Base-by-base conservation (phyloP, 2,329 filamentous ascomycete genomes). In the Fusarium napiforme region DNA sequence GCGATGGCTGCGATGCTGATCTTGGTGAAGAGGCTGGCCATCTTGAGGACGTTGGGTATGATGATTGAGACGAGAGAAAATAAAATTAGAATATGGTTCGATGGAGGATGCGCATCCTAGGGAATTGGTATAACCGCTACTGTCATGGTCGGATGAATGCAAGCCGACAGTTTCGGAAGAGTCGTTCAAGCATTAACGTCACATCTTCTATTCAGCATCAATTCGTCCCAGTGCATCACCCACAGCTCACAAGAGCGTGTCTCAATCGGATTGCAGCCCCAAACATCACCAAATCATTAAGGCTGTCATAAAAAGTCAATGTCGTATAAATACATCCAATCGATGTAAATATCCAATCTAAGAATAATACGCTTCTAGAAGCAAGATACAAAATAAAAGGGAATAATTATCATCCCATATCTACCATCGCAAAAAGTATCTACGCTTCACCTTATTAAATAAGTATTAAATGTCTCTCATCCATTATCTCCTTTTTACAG, bases 11-110 rank as follows among this genome's bases (percentile, higher is more conserved):
- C 37, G 6, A 79, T 40, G 61, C 75, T 72, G n/a, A 42, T 6
- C 28, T 71, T 78, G 37, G 73, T 37, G 3, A 67, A 10, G 2
- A 52, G n/a, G n/a, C n/a, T 63, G 4, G 52, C 67, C 75, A 78
- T 78, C 15, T 37, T 5, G 26, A 9, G 0, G 2, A 12, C 7
- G 45, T 19, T 19, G n/a, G n/a, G 0, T 19, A 8, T 23, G 18
- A 12, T 30, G 9, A 36, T 21, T 8, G 21, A 32, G 26, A 23
- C 16, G 32, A 19, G 26, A 28, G 47, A 30, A 26, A 39, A 19
- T 16, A 21, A n/a, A 46, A 18, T 18, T 8, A 21, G 19, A 28
- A n/a, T 3, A 8, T 46, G 32, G 46, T 42, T 16, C n/a, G 19
- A 16, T 45, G 19, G 55, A 65, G 62, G 47, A 62, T 53, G 18